A percentile compares a stretch with the other conserved stretches of the same genome.
Evolutionary conservation across 257 asterid species (phyloP).

Genomic region (Eustoma russellianum): DNA sequence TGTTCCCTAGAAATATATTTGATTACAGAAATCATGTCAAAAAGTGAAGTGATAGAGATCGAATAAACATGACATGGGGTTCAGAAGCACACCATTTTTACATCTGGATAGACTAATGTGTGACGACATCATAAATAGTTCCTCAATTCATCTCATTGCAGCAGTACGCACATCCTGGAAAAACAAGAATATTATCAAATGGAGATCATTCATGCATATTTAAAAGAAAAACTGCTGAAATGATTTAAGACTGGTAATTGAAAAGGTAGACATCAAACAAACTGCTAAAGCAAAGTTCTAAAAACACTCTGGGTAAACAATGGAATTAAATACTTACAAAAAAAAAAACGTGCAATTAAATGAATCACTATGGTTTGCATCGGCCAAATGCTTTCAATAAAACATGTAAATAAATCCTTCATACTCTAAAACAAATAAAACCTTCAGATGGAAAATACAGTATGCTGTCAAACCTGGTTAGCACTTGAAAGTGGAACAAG

Average conservation of each 20-base stretch:
- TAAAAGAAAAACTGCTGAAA: not conserved
- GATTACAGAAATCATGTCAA: slow-evolving; percentile 13
- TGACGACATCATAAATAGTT: slow-evolving; percentile 36
- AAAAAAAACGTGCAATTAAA: too few species aligned
- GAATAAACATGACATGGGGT: too few species aligned
- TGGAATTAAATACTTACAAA: too few species aligned
- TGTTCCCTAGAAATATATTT: slow-evolving; percentile 40
- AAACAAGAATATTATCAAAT: slow-evolving; percentile 6
- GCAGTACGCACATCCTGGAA: slow-evolving; percentile 52
- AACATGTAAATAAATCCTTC: too few species aligned
- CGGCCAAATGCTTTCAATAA: not conserved
- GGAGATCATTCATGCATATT: not conserved
- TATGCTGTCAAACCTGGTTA: slow-evolving; percentile 45
- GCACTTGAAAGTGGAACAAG: slow-evolving; percentile 76
- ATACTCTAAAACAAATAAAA: too few species aligned
- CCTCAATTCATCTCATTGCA: slow-evolving; percentile 71
- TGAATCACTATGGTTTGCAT: not conserved
- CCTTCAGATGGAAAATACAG: not conserved
- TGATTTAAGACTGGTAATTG: not conserved
- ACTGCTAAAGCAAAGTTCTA: not conserved
- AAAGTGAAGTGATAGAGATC: slow-evolving; percentile 1
- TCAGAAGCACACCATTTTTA: slow-evolving; percentile 36
- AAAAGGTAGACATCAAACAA: not conserved
- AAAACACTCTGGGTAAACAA: not conserved
- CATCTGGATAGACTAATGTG: slow-evolving; percentile 21